Percentiles rank a stretch among this genome's conserved stretches.
phyloP scores from a whole-genome alignment of 2,329 filamentous ascomycete genomes.

The Ascochyta clinopodiicola region DNA sequence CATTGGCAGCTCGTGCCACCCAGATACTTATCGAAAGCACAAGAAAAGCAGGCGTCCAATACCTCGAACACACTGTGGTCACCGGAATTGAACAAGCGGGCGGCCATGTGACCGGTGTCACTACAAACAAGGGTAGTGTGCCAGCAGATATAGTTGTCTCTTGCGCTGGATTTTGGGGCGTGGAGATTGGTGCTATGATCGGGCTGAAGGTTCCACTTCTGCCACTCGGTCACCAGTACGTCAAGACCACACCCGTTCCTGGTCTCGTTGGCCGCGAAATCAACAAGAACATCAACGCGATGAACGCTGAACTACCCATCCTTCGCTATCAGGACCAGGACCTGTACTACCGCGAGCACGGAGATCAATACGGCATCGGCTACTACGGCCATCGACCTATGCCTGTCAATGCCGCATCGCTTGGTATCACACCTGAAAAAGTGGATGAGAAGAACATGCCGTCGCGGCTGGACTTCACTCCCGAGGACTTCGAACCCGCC shows the following conservation, averaged over 20 bases:
- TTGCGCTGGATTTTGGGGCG: constrained; percentile 71
- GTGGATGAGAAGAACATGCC: constrained; percentile 69
- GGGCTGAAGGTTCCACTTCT: constrained; percentile 64
- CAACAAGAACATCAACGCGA: constrained; percentile 54
- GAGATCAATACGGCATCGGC: constrained; percentile 67
- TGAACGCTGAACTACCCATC: constrained; percentile 61
- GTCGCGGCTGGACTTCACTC: constrained; percentile 66
- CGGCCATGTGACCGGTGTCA: constrained; percentile 63
- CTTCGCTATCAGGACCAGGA: constrained; percentile 69
- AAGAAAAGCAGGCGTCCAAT: constrained; percentile 63
- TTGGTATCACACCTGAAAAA: constrained; percentile 61
- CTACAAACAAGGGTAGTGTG: constrained; percentile 57
- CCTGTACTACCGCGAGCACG: constrained; percentile 70
- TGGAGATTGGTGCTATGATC: constrained; percentile 68
- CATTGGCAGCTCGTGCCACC: constrained; percentile 66
- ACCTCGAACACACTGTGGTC: constrained; percentile 63
- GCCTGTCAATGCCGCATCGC: constrained; percentile 62
- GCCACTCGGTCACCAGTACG: constrained; percentile 69
- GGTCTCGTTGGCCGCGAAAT: constrained; percentile 51
- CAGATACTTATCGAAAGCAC: constrained; percentile 67
- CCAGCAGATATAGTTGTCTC: constrained; percentile 67
- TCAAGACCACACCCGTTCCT: constrained; percentile 64
- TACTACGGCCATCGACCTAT: constrained; percentile 70
- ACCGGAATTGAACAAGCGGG: constrained; percentile 61
- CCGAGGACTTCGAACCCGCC: constrained; percentile 65